Evolutionary conservation across 164 flowering plant genomes (phyloP), one percentile per base, ranked within the genome.

Genomic region (Berberis vulgaris): DNA sequence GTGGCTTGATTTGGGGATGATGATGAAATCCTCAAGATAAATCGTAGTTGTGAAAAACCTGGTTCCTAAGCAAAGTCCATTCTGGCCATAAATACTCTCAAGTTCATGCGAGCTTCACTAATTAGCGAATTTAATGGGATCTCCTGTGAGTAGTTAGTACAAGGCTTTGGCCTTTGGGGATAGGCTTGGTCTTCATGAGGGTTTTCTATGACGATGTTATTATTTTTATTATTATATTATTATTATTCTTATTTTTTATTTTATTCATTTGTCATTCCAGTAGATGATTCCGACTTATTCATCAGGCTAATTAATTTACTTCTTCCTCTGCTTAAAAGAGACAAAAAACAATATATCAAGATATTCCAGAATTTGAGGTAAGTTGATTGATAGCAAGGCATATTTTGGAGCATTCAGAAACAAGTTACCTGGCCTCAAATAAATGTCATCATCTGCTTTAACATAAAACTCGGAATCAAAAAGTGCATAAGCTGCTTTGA

Each of bases 371-470:
- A 52, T 1, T 4, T 4, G 54, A 4, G n/a, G 3, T 52, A 49
- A 8, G 43, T 7, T 41, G 12, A 54, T 5, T 54, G 42, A 11
- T 38, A 46, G 57, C 3, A 8, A 59, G 38, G 49, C 41, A 66
- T 66, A 40, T 49, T 10, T 44, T 39, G 9, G 41, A 47, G 38
- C 50, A 43, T 54, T 45, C 4, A 2, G 61, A 62, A 54, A 54
- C 3, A 44, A 62, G n/a, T 68, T 54, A 91, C 97, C 97, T 78
- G 96, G 94, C 65, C 95, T 80, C 65, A 91, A 68, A 71, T 89
- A 92, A 70, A 92, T 85, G 77, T 92, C 96, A 78, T 92, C 98
- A 77, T 92, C 98, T 68, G 90, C 96, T 83, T 93, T 90, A 43
- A 90, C 98, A 78, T 89, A 93, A 65, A 85, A 93, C n/a, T 90